phyloP scores from a whole-genome alignment of 78 protist genomes.

The Anaeramoeba flamelloides region DNA sequence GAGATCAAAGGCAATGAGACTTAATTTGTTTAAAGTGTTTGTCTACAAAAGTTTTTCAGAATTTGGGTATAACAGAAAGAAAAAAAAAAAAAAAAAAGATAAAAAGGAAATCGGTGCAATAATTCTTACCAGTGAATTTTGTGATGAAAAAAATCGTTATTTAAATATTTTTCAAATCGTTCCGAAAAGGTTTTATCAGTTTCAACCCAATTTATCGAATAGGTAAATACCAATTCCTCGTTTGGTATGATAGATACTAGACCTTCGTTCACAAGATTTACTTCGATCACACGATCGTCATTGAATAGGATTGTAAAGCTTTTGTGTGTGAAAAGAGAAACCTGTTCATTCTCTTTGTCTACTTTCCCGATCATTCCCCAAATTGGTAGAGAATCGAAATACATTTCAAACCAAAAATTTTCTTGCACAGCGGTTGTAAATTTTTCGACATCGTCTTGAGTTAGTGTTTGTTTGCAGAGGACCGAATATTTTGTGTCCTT shows the following conservation, averaged over 20 bases:
- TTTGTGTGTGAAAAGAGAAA: slow-evolving; percentile 48
- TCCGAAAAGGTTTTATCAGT: slow-evolving; percentile 11
- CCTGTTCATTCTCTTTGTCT: not conserved
- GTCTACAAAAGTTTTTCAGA: no score
- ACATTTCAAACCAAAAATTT: slow-evolving; percentile 40
- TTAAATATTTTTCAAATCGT: slow-evolving; percentile 59
- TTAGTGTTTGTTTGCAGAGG: slow-evolving; percentile 18
- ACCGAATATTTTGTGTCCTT: not conserved
- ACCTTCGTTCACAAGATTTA: slow-evolving; percentile 33
- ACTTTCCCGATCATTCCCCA: slow-evolving; percentile 64
- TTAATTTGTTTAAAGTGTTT: no score
- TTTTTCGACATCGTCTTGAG: slow-evolving; percentile 4
- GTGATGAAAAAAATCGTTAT: slow-evolving; percentile 67
- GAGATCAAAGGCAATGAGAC: no score
- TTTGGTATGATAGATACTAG: slow-evolving; percentile 16
- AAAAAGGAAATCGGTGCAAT: no score
- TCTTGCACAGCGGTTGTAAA: slow-evolving; percentile 25
- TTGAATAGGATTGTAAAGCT: slow-evolving; percentile 42
- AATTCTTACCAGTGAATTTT: no score
- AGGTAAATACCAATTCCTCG: slow-evolving; percentile 16
- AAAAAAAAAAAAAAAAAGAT: no score
- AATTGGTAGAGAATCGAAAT: slow-evolving; percentile 62
- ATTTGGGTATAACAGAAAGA: no score
- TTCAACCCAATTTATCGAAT: slow-evolving; percentile 28
- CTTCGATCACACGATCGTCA: slow-evolving; percentile 32